phyloP scores from a whole-genome alignment of 1,139 yeast species.

The Taphrina populina region DNA sequence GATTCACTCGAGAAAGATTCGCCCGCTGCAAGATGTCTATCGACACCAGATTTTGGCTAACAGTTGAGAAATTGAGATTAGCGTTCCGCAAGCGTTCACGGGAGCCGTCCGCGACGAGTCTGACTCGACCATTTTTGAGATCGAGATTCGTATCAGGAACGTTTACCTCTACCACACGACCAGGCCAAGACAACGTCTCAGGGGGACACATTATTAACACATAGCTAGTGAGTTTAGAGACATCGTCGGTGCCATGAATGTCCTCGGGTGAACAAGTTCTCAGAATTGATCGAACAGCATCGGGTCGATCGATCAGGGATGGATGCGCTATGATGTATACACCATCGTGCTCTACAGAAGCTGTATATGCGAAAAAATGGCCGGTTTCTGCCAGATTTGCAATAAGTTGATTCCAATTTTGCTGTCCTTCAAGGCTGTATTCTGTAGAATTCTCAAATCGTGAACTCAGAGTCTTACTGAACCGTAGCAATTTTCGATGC shows the following conservation, averaged over 20 bases:
- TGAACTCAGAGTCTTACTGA: slow-evolving; percentile 65
- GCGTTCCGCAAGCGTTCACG: slow-evolving; percentile 52
- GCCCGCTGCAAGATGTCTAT: slow-evolving; percentile 61
- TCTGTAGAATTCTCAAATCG: slow-evolving; percentile 76
- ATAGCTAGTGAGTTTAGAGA: slow-evolving; percentile 52
- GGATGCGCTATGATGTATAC: slow-evolving; percentile 69
- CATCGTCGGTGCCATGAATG: slow-evolving; percentile 47
- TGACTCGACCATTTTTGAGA: slow-evolving; percentile 66
- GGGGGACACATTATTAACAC: slow-evolving; percentile 74
- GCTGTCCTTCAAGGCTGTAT: slow-evolving; percentile 58
- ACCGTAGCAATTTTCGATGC: slow-evolving; percentile 79
- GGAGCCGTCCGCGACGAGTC: slow-evolving; percentile 68
- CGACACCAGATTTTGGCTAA: slow-evolving; percentile 57
- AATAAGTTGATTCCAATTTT: slow-evolving; percentile 53
- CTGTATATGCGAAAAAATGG: slow-evolving; percentile 77
- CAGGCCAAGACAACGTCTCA: slow-evolving; percentile 90
- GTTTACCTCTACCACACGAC: slow-evolving; percentile 63
- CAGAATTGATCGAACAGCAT: slow-evolving; percentile 46
- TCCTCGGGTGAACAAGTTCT: slow-evolving; percentile 45
- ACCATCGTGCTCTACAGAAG: slow-evolving; percentile 72
- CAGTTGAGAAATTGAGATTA: slow-evolving; percentile 50
- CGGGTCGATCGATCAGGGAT: slow-evolving; percentile 51
- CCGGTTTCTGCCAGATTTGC: slow-evolving; percentile 61
- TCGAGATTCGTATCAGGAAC: slow-evolving; percentile 47
- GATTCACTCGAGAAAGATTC: slow-evolving; percentile 71